Evolutionary conservation across 768 basidiomycete species (phyloP), one percentile per base, ranked within the genome.

Genomic region (Galerina marginata): DNA sequence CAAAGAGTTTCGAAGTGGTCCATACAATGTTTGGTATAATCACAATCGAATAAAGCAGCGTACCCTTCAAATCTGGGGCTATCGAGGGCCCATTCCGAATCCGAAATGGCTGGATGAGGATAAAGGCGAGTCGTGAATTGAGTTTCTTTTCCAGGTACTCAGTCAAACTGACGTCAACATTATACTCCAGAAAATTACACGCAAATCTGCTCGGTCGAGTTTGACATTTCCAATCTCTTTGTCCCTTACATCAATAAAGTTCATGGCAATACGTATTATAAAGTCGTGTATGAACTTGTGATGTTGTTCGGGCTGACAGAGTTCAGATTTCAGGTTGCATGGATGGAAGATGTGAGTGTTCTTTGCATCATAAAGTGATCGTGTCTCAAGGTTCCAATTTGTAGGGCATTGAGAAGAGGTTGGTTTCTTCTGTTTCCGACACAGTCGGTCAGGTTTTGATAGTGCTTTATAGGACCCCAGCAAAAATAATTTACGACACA

Each of bases 281-380:
- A 67, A 26, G 61, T 80, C 33, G 63, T 73, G 1, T 81, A 71
- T 56, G 76, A 79, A 12, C 70, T 86, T 7, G 71, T 85, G 9
- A 60, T 86, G 20, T 67, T 80, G 4, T 84, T 86, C 52, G 85
- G 85, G 4, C 61, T 82, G 48, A 85, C 83, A 1, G 85, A 86
- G 59, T 66, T 86, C 61, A 79, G 76, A 58, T 84, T 83, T 0
- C 80, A 83, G 50, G 76, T 86, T 51, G 72, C 75, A 23, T 86
- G 84, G 20, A 20, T 20, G 20, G 20, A 20, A 20, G 20, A 20
- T 20, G 20, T 20, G 20, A 20, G 20, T 20, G 3, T 26, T 53
- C 20, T n/a, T 4, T 50, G 14, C 15, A 44, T 53, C 23, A 15
- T 20, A 9, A n/a, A 12, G 9, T 3, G 20, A 57, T 39, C n/a